Percentiles rank a stretch among this genome's conserved stretches.
These are phyloP conservation scores for Prunus fruticosa DNA, from an alignment of 306 rosid species.

Conservation along the genomic window DNA sequence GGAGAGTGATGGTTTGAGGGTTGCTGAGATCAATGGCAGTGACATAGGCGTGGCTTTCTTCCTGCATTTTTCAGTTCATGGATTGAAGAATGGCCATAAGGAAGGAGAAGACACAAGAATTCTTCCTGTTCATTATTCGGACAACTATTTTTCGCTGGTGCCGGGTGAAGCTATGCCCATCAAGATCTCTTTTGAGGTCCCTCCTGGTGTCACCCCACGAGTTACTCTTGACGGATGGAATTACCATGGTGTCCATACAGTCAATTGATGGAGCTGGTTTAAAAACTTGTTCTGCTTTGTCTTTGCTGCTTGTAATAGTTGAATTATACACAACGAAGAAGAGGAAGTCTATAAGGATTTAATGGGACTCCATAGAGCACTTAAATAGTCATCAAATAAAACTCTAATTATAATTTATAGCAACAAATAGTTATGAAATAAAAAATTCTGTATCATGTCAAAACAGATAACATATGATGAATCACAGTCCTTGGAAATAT, in stretches of 20 bases:
- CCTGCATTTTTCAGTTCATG: constrained; percentile 77
- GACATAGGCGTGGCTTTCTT: constrained; percentile 89
- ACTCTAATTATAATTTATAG: too few relatives aligned
- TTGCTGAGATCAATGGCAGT: constrained; percentile 49
- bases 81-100: constrained; percentile 36
- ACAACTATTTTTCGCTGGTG: constrained; percentile 82
- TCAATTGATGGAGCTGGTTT: constrained; percentile 19
- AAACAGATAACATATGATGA: too few relatives aligned
- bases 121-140: constrained; percentile 88
- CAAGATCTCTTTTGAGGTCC: constrained; percentile 64
- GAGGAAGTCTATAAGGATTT: neutral
- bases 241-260: constrained; percentile 33
- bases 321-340: neutral
- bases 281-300: neutral
- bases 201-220: constrained; percentile 65
- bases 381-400: too few relatives aligned
- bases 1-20: constrained; percentile 37
- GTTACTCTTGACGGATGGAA: constrained; percentile 79
- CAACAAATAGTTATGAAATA: too few relatives aligned
- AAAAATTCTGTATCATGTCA: too few relatives aligned
- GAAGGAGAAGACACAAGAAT: constrained; percentile 85
- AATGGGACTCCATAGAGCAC: too few relatives aligned
- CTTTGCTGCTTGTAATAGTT: neutral
- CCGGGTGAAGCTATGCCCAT: constrained; percentile 73
- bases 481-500: neutral